Conservation (phyloP, 331 rosid species). For the Spiraea crenata region DNA sequence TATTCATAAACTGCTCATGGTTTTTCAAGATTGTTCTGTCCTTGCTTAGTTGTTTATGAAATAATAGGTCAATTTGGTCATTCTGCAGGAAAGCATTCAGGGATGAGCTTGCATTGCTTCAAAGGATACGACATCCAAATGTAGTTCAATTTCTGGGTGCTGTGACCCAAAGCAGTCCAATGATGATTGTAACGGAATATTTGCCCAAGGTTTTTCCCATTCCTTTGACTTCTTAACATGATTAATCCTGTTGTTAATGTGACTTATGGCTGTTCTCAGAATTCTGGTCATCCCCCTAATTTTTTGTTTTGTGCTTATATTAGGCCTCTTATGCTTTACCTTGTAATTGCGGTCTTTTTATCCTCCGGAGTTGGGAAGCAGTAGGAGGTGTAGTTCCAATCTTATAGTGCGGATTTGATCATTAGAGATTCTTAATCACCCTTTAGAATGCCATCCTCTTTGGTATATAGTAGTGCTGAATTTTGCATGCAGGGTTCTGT, state of each 20-base stretch:
- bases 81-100: constrained; percentile 71
- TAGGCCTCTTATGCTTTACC: not conserved
- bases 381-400: not conserved
- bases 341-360: too few relatives aligned
- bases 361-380: not conserved
- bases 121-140: constrained; percentile 91
- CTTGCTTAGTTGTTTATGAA: not conserved
- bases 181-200: constrained; percentile 94
- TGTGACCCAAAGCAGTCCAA: constrained; percentile 90
- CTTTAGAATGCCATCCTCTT: not conserved
- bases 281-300: not conserved
- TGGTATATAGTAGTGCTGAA: not conserved
- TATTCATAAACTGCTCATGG: constrained; percentile 24
- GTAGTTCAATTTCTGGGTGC: constrained; percentile 98
- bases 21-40: not conserved
- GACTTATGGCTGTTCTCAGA: not conserved
- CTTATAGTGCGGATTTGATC: not conserved
- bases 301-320: not conserved
- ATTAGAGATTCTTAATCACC: not conserved
- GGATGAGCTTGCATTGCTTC: constrained; percentile 82
- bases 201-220: constrained; percentile 69
- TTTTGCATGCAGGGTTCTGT: not conserved
- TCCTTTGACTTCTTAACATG: not conserved
- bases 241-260: not conserved
- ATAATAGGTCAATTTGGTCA: constrained; percentile 7